Evolutionary conservation across 495 filamentous ascomycete genomes (phyloP).

Genomic region (Penicillium roqueforti): DNA sequence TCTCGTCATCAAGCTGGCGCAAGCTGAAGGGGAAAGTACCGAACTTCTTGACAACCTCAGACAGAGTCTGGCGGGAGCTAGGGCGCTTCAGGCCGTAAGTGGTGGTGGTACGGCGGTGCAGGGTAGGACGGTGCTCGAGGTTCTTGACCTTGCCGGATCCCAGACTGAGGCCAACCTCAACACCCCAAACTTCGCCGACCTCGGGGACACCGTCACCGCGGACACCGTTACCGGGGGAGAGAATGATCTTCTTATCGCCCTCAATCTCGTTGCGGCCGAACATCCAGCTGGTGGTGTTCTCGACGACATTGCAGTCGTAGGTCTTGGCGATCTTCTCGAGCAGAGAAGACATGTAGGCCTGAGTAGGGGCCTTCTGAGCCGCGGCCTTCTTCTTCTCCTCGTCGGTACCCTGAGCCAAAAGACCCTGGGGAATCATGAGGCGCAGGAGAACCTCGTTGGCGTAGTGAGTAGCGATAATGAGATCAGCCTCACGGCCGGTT

Average conservation of each 20-base stretch:
- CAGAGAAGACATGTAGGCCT: slow-evolving; percentile 76
- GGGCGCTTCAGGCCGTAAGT: slow-evolving; percentile 89
- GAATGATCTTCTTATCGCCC: slow-evolving; percentile 95
- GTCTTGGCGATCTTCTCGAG: slow-evolving; percentile 87
- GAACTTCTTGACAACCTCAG: slow-evolving; percentile 93
- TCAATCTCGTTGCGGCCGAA: slow-evolving; percentile 98
- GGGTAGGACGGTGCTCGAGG: slow-evolving; percentile 77
- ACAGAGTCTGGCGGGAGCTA: slow-evolving; percentile 82
- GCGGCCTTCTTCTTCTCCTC: slow-evolving; percentile 94
- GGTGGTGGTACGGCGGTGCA: slow-evolving; percentile 87
- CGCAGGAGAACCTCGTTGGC: slow-evolving; percentile 92
- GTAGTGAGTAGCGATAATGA: slow-evolving; percentile 87
- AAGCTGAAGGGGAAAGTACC: slow-evolving; percentile 96
- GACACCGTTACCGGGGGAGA: slow-evolving; percentile 75
- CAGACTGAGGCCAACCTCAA: slow-evolving; percentile 87
- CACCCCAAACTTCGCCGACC: slow-evolving; percentile 94
- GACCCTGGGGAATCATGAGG: slow-evolving; percentile 82
- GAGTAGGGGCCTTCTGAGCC: slow-evolving; percentile 70
- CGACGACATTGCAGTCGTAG: slow-evolving; percentile 89
- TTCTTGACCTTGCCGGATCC: slow-evolving; percentile 93
- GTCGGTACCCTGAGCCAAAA: slow-evolving; percentile 76
- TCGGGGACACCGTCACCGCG: slow-evolving; percentile 91
- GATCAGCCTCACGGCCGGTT: slow-evolving; percentile 72
- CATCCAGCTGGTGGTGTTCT: slow-evolving; percentile 94
- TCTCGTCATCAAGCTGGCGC: slow-evolving; percentile 94